Percentiles rank a stretch among this genome's conserved stretches.
Evolutionary conservation across 805 yeast genomes (phyloP).

Genomic region (Komagataella ulmi): DNA sequence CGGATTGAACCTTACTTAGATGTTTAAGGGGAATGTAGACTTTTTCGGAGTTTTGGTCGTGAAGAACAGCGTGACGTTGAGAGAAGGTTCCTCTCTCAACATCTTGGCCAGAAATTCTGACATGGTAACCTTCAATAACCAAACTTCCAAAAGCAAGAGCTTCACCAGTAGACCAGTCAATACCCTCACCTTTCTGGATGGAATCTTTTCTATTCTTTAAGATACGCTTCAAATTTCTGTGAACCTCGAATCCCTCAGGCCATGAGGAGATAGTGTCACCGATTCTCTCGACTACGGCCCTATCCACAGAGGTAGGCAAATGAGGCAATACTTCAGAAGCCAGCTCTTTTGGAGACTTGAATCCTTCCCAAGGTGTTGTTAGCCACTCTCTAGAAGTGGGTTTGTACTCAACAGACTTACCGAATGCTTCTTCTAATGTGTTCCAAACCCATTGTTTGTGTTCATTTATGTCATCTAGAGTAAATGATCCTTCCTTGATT

Average conservation of each 20-base stretch:
- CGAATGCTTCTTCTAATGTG: conserved; percentile 79
- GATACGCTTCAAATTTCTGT: conserved; percentile 93
- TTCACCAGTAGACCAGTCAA: conserved; percentile 99
- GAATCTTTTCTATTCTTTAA: conserved; percentile 78
- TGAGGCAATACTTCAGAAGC: conserved; percentile 94
- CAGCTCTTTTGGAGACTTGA: conserved; percentile 93
- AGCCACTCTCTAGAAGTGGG: conserved; percentile 96
- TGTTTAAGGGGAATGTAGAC: conserved; percentile 79
- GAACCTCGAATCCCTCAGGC: conserved; percentile 82
- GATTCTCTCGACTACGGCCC: conserved; percentile 54
- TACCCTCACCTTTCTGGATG: conserved; percentile 74
- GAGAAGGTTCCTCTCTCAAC: conserved; percentile 99
- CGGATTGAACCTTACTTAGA: conserved; percentile 70
- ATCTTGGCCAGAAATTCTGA: conserved; percentile 97
- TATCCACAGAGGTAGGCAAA: conserved; percentile 85
- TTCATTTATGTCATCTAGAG: conserved; percentile 82
- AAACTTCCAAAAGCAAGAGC: conserved; percentile 95
- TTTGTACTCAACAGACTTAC: conserved; percentile 76
- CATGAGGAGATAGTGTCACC: conserved; percentile 71
- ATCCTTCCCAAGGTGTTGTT: conserved; percentile 97
- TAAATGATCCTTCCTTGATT: conserved; percentile 77
- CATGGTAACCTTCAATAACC: conserved; percentile 86
- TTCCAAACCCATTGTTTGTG: conserved; percentile 98
- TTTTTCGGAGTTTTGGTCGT: conserved; percentile 81
- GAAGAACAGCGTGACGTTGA: conserved; percentile 97